Conservation (phyloP, 2,329 filamentous ascomycete species). For the Fusarium drepaniforme region DNA sequence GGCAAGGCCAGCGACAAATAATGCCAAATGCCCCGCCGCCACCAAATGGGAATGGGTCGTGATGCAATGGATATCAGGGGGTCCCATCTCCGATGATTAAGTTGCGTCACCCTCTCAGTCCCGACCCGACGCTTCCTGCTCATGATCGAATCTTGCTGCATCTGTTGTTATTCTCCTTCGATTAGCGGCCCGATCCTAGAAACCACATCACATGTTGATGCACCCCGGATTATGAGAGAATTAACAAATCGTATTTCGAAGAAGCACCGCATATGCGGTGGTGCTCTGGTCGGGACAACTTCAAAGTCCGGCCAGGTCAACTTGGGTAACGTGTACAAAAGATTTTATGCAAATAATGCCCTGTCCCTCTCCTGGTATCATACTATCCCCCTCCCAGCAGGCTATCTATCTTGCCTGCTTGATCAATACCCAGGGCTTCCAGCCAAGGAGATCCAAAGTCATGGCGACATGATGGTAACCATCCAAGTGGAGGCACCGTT, state of each 20-base stretch:
- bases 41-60: conserved; percentile 24
- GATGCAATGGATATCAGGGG: conserved; percentile 6
- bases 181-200: conserved; percentile 29
- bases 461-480: conserved; percentile 40
- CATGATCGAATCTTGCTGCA: conserved; percentile 13
- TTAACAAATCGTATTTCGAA: conserved; percentile 9
- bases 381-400: conserved; percentile 16
- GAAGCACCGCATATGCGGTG: conserved; percentile 12
- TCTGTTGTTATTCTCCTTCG: conserved; percentile 10
- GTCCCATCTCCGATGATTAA: conserved; percentile 21
- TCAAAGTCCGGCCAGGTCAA: neutral
- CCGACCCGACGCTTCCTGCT: conserved; percentile 12
- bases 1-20: conserved; percentile 9
- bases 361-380: conserved; percentile 17
- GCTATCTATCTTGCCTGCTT: conserved; percentile 8
- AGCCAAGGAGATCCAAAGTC: conserved; percentile 28
- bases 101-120: conserved; percentile 11
- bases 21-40: conserved; percentile 26
- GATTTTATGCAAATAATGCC: conserved; percentile 25
- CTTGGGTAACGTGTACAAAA: conserved; percentile 24
- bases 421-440: conserved; percentile 19
- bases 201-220: neutral
- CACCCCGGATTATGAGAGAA: conserved; percentile 9
- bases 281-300: neutral
- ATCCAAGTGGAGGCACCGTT: conserved; percentile 23